phyloP scores from a whole-genome alignment of 305 asterid species.

The Striga hermonthica region DNA sequence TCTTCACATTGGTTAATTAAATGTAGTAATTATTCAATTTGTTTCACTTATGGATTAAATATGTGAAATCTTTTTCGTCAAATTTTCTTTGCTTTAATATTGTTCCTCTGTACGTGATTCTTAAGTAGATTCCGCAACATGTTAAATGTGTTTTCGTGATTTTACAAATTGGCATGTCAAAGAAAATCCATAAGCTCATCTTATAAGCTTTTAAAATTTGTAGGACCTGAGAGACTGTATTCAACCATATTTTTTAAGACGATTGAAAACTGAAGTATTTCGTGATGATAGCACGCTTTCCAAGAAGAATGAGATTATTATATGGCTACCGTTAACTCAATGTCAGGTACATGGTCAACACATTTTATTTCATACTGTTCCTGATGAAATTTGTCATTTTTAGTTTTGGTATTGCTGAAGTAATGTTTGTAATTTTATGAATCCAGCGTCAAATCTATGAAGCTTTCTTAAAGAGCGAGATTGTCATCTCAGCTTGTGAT shows the following conservation, averaged over 20 bases:
- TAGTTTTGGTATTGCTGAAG: slow-evolving; percentile 26
- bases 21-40: slow-evolving; percentile 5
- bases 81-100: slow-evolving; percentile 12
- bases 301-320: slow-evolving; percentile 86
- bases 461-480: slow-evolving; percentile 93
- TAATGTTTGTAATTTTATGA: slow-evolving; percentile 28
- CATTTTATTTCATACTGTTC: slow-evolving; percentile 13
- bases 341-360: slow-evolving; percentile 63
- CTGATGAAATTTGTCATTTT: slow-evolving; percentile 6
- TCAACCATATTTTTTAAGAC: slow-evolving; percentile 88
- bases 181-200: slow-evolving; percentile 22
- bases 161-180: slow-evolving; percentile 22
- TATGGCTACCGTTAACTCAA: slow-evolving; percentile 79
- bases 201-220: slow-evolving; percentile 27
- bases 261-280: slow-evolving; percentile 90
- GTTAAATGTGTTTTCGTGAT: slow-evolving; percentile 27
- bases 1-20: slow-evolving; percentile 9
- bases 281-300: slow-evolving; percentile 61
- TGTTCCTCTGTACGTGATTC: slow-evolving; percentile 6
- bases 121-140: neutral
- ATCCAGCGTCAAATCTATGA: slow-evolving; percentile 83
- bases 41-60: slow-evolving; percentile 1
- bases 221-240: slow-evolving; percentile 84
- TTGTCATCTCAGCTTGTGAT: slow-evolving; percentile 86
- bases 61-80: neutral